These are phyloP conservation scores for Sodiomyces alkalinus DNA, from an alignment of 2,329 filamentous ascomycete species.

Conservation along the genomic window DNA sequence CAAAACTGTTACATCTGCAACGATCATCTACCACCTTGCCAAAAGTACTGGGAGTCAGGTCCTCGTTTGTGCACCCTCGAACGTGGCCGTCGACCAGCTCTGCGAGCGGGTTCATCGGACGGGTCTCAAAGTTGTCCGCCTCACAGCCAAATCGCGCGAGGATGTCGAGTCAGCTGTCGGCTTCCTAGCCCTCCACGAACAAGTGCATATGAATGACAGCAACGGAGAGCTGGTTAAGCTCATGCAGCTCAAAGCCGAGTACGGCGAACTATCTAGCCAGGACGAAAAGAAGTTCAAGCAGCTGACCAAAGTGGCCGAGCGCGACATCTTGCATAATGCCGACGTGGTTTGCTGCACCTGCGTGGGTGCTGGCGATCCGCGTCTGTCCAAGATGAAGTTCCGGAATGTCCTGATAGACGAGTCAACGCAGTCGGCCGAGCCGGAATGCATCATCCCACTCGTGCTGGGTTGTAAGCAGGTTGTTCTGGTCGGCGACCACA, in stretches of 20 bases:
- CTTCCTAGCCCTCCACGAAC: slow-evolving; percentile 88
- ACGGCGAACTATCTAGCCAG: slow-evolving; percentile 82
- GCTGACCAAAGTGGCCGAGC: slow-evolving; percentile 81
- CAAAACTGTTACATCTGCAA: slow-evolving; percentile 96
- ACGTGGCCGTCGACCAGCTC: slow-evolving; percentile 95
- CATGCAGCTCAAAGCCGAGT: slow-evolving; percentile 79
- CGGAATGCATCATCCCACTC: slow-evolving; percentile 96
- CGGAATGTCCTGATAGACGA: slow-evolving; percentile 96
- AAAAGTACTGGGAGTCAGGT: slow-evolving; percentile 94
- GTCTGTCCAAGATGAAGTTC: slow-evolving; percentile 94
- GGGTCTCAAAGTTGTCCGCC: slow-evolving; percentile 86
- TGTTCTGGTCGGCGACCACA: slow-evolving; percentile 95
- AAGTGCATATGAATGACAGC: slow-evolving; percentile 93
- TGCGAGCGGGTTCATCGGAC: slow-evolving; percentile 94
- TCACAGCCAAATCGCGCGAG: slow-evolving; percentile 97
- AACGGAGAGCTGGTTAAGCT: slow-evolving; percentile 89
- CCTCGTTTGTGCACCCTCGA: slow-evolving; percentile 90
- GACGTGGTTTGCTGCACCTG: slow-evolving; percentile 99
- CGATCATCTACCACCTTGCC: slow-evolving; percentile 93
- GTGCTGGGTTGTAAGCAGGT: slow-evolving; percentile 97
- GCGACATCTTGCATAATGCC: slow-evolving; percentile 86
- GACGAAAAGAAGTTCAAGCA: slow-evolving; percentile 99
- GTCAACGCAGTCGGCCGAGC: slow-evolving; percentile 94
- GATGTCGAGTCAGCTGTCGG: slow-evolving; percentile 98
- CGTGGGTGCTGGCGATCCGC: slow-evolving; percentile 89